phyloP scores from a whole-genome alignment of 495 filamentous ascomycete genomes.

The Xylaria grammica region DNA sequence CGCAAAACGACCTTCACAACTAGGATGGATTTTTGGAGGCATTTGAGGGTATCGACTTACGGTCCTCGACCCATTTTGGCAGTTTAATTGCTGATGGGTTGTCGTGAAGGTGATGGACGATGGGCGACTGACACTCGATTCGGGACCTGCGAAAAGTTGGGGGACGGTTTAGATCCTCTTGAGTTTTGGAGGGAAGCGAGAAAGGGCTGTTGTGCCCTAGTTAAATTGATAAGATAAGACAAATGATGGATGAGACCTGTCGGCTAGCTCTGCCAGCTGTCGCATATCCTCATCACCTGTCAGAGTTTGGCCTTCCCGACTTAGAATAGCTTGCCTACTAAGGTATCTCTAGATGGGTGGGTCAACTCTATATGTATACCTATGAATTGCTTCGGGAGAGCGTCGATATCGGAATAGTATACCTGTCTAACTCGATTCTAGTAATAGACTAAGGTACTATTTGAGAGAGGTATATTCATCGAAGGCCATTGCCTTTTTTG shows the following conservation, averaged over 20 bases:
- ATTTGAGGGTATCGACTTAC: slow-evolving; percentile 43
- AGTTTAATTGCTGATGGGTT: slow-evolving; percentile 33
- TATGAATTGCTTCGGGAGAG: too few relatives aligned
- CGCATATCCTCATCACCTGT: background rate
- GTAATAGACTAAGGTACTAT: too few relatives aligned
- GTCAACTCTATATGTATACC: too few relatives aligned
- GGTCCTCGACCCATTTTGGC: slow-evolving; percentile 56
- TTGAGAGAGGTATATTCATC: too few relatives aligned
- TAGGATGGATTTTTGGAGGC: background rate
- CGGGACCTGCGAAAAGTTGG: slow-evolving; percentile 29
- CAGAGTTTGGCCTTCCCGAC: too few relatives aligned
- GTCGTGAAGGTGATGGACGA: slow-evolving; percentile 26
- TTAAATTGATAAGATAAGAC: slow-evolving; percentile 25
- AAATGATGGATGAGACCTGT: background rate
- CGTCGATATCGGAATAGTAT: too few relatives aligned
- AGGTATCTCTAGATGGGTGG: too few relatives aligned
- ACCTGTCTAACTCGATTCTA: too few relatives aligned
- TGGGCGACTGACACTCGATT: slow-evolving; percentile 25
- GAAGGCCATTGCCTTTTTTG: too few relatives aligned
- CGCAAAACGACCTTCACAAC: background rate
- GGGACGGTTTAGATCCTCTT: slow-evolving; percentile 18
- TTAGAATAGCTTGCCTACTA: too few relatives aligned
- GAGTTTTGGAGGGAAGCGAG: slow-evolving; percentile 34
- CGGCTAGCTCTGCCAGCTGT: background rate
- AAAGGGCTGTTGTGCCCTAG: slow-evolving; percentile 40